Conservation (phyloP, 352 stramenopile species). For the Phytophthora citrophthora region DNA sequence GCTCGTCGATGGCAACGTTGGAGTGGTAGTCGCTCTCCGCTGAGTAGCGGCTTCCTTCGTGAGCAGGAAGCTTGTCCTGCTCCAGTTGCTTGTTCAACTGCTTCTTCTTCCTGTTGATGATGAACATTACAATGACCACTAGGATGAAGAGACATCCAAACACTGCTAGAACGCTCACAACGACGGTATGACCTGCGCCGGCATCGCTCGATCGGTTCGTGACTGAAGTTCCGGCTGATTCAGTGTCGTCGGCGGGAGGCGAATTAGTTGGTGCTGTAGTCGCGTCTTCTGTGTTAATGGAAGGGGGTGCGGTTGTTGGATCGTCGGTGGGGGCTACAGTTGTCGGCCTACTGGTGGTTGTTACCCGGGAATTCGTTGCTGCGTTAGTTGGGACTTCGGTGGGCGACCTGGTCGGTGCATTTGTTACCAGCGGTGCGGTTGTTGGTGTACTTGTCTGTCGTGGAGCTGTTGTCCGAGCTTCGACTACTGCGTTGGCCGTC, state of each 20-base stretch:
- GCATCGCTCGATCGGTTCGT: slow-evolving; percentile 5
- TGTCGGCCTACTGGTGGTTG: too few relatives aligned
- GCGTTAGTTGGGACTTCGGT: too few relatives aligned
- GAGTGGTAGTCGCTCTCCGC: slow-evolving; percentile 20
- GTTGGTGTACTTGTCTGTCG: not conserved
- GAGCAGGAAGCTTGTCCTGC: slow-evolving; percentile 16
- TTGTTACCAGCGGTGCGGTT: not conserved
- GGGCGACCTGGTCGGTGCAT: not conserved
- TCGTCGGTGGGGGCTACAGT: not conserved
- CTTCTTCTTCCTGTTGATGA: slow-evolving; percentile 33
- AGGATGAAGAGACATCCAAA: slow-evolving; percentile 22
- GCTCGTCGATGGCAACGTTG: slow-evolving; percentile 25
- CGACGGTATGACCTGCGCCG: slow-evolving; percentile 1
- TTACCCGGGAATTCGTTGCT: not conserved
- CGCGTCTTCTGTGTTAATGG: not conserved
- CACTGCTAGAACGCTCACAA: slow-evolving; percentile 25
- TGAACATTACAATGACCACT: slow-evolving; percentile 11
- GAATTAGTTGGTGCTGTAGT: not conserved
- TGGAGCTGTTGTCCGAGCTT: not conserved
- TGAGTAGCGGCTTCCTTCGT: slow-evolving; percentile 10
- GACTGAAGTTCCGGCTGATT: slow-evolving; percentile 4
- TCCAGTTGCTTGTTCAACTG: slow-evolving; percentile 20
- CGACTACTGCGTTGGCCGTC: not conserved
- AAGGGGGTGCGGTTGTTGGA: not conserved
- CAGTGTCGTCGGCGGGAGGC: not conserved